Base-by-base conservation (phyloP, 2,329 filamentous ascomycete genomes). In the Eutypella sp. region DNA sequence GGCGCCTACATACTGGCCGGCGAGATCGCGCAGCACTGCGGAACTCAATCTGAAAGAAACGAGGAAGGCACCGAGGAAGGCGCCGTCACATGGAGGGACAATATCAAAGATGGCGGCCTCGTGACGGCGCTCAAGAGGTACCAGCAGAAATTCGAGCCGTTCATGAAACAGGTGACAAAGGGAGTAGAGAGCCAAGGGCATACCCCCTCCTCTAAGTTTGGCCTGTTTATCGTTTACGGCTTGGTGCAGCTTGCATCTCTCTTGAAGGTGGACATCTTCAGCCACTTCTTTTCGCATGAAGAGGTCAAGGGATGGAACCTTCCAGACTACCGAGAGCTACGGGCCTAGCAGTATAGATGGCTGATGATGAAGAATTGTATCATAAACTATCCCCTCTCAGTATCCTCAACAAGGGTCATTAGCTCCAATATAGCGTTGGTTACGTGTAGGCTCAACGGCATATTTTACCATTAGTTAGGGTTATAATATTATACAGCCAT, bases 1-100 rank as follows among this genome's bases (percentile, higher is more conserved):
- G 66, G 67, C 4, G 74, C 70, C 1, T 78, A 77, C 51, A 56
- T 76, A 2, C 63, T 78, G 4, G 73, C 73, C 1, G 74, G 73
- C 4, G 73, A 73, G 46, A 62, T 73, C 16, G 53, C 45, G 23
- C 48, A 48, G 36, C 50, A 57, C 25, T 60, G 54, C 38, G 53
- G 48, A 44, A 23, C 40, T 33, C 22, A 43, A 19, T 41, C 33
- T 10, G 18, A 22, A 33, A 13, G 27, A 13, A 1, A 22, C 20
- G 16, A 33, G 10, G 42, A 44, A 18, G 10, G n/a, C 7, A 22
- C 33, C 23, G 18, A 31, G 20, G 46, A 44, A 10, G 50, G 42
- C 7, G 40, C 40, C 33, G 45, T 46, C 34, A 42, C 42, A 5
- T n/a, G n/a, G n/a, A n/a, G n/a, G n/a, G n/a, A n/a, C n/a, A n/a